Evolutionary conservation across 2,329 filamentous ascomycete species (phyloP), one percentile per base, ranked within the genome.

Genomic region (Botryosphaeria agaves): DNA sequence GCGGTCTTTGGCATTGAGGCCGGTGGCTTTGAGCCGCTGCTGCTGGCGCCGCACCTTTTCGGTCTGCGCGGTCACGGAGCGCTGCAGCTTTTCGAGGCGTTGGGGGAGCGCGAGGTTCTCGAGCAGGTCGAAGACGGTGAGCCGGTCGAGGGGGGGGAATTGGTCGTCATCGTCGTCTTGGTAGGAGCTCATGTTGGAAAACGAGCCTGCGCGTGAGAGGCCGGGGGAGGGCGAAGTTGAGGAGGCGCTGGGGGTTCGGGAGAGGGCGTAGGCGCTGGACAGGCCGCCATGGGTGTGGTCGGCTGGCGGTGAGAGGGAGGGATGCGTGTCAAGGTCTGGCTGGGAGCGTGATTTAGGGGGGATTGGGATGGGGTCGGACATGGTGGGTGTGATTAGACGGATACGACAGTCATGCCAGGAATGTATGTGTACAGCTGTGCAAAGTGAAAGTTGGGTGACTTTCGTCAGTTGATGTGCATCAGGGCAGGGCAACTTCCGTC

Each of bases 81-180:
- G 77, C 47, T 94, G 85, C 39, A 94, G 66, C 59, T 80, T 89
- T 55, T 95, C 89, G 14, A 98, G 67, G 43, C 87, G 80, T 46
- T 92, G 80, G 1, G 84, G 78, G 18, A 98, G 63, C 5, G 85
- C 81, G 38, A 98, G 56, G 50, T 94, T 95, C 56, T 94, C 87
- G 40, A 98, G 69, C 29, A 98, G 66, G 48, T 98, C 89, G 44
- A 98, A 83, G 34, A 95, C 72, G 23, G 80, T 85, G 32, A 98
- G 63, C 30, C 83, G 79, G 51, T 98, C 89, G 15, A 94, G 62
- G 1, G 87, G 85, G 7, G 85, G 82, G 37, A 91, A 79, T 14
- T 72, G 64, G 38, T 92, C 83, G 69, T 81, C 89, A 48, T 87
- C 47, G 23, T 59, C 83, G 43, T 89, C 81, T 34, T 89, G 80